Conservation (phyloP, 1,139 yeast species). For the Pneumocystis carinii region DNA sequence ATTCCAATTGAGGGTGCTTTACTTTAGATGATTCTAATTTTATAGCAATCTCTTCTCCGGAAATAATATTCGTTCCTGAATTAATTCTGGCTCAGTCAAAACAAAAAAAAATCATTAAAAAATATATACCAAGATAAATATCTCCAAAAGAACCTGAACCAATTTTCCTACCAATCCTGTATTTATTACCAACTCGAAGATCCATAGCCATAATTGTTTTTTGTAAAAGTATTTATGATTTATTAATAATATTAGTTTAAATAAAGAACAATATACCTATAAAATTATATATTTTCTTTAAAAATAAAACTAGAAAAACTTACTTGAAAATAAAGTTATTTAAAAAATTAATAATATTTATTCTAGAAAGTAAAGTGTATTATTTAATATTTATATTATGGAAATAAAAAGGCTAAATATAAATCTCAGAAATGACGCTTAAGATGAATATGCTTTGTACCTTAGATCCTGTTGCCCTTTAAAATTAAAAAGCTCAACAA, state of each 20-base stretch:
- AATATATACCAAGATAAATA: slow-evolving; percentile 53
- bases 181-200: slow-evolving; percentile 59
- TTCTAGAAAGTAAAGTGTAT: background rate
- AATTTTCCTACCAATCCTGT: slow-evolving; percentile 86
- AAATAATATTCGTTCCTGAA: slow-evolving; percentile 62
- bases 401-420: background rate
- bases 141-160: slow-evolving; percentile 98
- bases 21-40: slow-evolving; percentile 82
- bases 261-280: background rate
- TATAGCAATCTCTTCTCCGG: slow-evolving; percentile 96
- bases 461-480: background rate
- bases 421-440: background rate
- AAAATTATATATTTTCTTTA: too few species aligned
- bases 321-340: too few species aligned
- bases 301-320: too few species aligned
- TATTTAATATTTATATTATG: background rate
- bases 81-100: background rate
- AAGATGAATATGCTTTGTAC: background rate
- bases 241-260: background rate
- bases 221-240: background rate
- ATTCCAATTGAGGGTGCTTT: slow-evolving; percentile 91
- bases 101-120: background rate
- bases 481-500: background rate
- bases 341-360: too few species aligned
- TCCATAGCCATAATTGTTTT: slow-evolving; percentile 7